These are phyloP conservation scores for Saccharomycopsis fibuligera DNA, from an alignment of 805 yeast species.

Conservation along the genomic window DNA sequence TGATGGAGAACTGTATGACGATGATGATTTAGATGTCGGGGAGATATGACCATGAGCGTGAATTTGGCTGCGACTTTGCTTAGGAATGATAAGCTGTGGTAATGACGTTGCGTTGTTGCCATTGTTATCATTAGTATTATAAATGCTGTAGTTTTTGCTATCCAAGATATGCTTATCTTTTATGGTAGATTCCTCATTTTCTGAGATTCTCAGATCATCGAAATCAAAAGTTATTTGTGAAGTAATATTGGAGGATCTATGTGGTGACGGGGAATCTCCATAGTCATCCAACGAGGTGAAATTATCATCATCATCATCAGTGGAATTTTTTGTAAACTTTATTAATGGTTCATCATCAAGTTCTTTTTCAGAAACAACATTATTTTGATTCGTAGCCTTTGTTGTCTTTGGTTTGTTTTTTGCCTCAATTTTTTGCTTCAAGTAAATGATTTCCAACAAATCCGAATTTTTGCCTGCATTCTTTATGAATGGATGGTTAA, in stretches of 20 bases:
- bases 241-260: too few species aligned
- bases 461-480: slow-evolving; percentile 33
- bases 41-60: too few species aligned
- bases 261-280: too few species aligned
- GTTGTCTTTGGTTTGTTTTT: slow-evolving; percentile 21
- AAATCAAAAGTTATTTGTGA: slow-evolving; percentile 20
- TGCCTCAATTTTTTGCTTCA: slow-evolving; percentile 37
- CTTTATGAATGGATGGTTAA: slow-evolving; percentile 57
- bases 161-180: background rate
- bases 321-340: too few species aligned
- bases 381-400: slow-evolving; percentile 3
- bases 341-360: too few species aligned
- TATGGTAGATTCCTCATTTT: background rate
- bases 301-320: too few species aligned
- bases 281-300: too few species aligned
- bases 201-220: slow-evolving; percentile 14
- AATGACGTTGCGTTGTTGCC: too few species aligned
- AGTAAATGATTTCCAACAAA: slow-evolving; percentile 36
- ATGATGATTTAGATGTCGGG: too few species aligned
- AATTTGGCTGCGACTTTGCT: too few species aligned
- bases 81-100: too few species aligned
- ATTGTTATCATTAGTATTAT: background rate
- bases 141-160: background rate
- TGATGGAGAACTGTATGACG: too few species aligned
- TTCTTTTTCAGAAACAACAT: background rate